Conservation (phyloP, 1,139 yeast species). For the Waltiozyma sp. region DNA sequence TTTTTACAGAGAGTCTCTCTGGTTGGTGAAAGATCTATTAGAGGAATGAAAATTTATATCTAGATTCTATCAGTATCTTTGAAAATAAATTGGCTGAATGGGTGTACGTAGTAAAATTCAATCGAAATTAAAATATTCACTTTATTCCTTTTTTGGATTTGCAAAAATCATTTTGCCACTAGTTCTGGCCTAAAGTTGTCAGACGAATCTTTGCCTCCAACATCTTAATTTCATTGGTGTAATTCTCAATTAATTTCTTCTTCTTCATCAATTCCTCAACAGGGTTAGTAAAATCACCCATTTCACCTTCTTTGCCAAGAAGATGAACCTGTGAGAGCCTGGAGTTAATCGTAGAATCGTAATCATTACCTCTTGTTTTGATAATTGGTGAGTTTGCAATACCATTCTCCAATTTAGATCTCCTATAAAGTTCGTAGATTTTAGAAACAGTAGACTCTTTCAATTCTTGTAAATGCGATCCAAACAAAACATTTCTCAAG, state of each 20-base stretch:
- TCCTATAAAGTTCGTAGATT: slow-evolving; percentile 62
- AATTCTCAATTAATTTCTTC: slow-evolving; percentile 11
- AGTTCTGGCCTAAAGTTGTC: neutral
- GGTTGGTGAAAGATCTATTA: too few species aligned
- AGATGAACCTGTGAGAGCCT: neutral
- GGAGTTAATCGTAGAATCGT: neutral
- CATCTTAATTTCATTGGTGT: slow-evolving; percentile 10
- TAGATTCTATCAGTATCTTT: too few species aligned
- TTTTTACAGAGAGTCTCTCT: too few species aligned
- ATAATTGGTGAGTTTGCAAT: slow-evolving; percentile 1
- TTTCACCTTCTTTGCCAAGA: neutral
- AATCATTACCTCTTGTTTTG: neutral
- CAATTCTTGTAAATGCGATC: slow-evolving; percentile 70
- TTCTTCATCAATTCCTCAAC: slow-evolving; percentile 11
- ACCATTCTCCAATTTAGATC: slow-evolving; percentile 37
- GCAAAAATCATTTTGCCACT: too few species aligned
- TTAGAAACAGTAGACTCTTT: slow-evolving; percentile 59
- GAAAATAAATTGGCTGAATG: too few species aligned
- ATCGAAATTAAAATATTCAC: too few species aligned
- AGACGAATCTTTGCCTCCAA: slow-evolving; percentile 6
- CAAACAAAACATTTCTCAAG: slow-evolving; percentile 55
- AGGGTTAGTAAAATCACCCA: neutral
- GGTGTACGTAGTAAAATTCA: too few species aligned
- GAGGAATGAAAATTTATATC: too few species aligned
- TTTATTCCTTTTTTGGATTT: too few species aligned